Base-by-base conservation (phyloP, 2,329 filamentous ascomycete species). In the Diplocarpon mali region DNA sequence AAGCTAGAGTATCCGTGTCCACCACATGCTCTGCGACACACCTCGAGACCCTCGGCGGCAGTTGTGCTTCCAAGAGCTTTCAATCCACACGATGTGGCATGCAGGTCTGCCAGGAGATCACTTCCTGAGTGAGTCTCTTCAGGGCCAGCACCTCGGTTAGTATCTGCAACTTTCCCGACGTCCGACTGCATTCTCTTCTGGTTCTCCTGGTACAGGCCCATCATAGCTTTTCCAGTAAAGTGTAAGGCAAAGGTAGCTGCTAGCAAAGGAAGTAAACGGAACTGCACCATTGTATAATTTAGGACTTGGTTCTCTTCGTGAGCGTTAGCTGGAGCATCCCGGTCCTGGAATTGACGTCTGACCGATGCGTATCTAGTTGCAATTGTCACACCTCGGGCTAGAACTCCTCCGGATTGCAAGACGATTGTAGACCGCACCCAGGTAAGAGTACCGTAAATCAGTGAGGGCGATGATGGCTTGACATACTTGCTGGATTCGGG, bases 241-340 rank as follows among this genome's bases (percentile, higher is more conserved):
- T 86, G 82, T 11, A 88, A 69, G n/a, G 84, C 83, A 52, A 83
- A 88, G 1, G 81, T 83, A 2, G 83, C 74, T 0, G 83, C 83
- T 8, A 89, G 67, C 2, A 88, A 69, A 1, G 84, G 82, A 16
- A 88, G 67, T 2, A 88, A 68, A 38, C 84, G 75, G 57, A 83
- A 75, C 61, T 87, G 83, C 7, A 88, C 83, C 77, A 85, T 87
- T 50, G 82, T 85, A 65, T 88, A 88, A 67, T 88, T 83, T 24
- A 88, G 68, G 1, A 88, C 84, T 55, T 82, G 80, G 60, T 79
- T 86, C 66, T 88, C 84, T 5, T 74, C 76, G 17, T 66, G 61
- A 49, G 72, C 68, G 32, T 67, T 68, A 31, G 72, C 68, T 24
- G 71, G 69, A 5, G 78, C 75, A 63, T 87, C 83, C 5, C 76